Evolutionary conservation across 2,329 filamentous ascomycete species (phyloP), one percentile per base, ranked within the genome.

Genomic region (Clathrospora elynae): DNA sequence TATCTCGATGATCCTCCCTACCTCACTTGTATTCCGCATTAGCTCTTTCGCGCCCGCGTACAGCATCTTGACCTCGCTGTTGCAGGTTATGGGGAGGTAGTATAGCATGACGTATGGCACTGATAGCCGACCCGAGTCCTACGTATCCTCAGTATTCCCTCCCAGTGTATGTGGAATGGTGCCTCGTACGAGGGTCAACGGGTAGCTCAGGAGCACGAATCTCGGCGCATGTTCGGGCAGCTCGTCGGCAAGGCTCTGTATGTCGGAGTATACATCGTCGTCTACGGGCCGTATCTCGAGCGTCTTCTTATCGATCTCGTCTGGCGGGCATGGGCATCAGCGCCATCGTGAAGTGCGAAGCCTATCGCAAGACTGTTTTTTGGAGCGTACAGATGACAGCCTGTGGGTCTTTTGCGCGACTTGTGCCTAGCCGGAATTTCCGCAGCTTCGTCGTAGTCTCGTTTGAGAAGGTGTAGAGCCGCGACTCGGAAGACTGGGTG

Each of bases 21-120:
- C 91, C 74, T 96, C 90, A 46, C 88, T 88, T 40, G 89, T 95
- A 66, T 89, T 95, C 53, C 91, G 84, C 86, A 97, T 90, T 70
- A 97, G 73, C 75, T 99, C 93, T 73, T 96, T 96, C 29, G 93
- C 93, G 25, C 91, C 88, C 19, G 93, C 93, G 70, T 97, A 99
- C 67, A 93, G 76, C 93, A 97, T 97, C 57, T 89, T 84, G 65
- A 87, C 77, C 65, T 91, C 88, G 56, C 80, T 83, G 69, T 95
- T 96, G 74, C 89, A 93, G 34, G 92, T 96, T 36, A 86, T 87
- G 6, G 93, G 93, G 14, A 97, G 83, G 74, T 96, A 97, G 77
- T 95, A 96, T 14, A 99, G 75, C 68, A 97, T 82, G 32, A 96
- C 90, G 69, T 99, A 99, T 7, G 93, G 93, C 3, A 96, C 90